These are phyloP conservation scores for Plasmodium berghei DNA, from an alignment of 169 alveolate species.

Conservation along the genomic window DNA sequence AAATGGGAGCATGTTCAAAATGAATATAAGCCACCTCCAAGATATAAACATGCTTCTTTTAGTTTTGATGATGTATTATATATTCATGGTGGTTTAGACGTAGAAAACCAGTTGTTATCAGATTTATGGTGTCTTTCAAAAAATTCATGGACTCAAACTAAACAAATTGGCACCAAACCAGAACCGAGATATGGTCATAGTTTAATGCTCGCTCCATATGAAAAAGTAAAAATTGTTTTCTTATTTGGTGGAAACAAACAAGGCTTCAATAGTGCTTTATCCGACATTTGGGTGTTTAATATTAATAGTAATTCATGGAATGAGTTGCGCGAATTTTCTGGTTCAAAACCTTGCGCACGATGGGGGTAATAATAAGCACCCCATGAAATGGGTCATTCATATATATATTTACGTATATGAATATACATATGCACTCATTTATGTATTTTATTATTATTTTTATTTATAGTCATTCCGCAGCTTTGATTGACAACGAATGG, in stretches of 20 bases:
- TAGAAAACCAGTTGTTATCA: conserved; percentile 4
- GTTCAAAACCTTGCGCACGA: conserved; percentile 71
- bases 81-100: conserved; percentile 70
- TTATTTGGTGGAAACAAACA: conserved; percentile 75
- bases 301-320: conserved; percentile 42
- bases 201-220: conserved; percentile 36
- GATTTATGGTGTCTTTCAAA: conserved; percentile 63
- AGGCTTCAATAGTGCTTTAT: conserved; percentile 57
- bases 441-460: conserved; percentile 10
- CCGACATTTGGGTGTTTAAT: conserved; percentile 66
- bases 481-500: conserved; percentile 72
- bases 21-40: conserved; percentile 17
- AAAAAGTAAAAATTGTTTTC: conserved; percentile 29
- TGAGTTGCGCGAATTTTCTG: conserved; percentile 19
- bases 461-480: conserved; percentile 53
- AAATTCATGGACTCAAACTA: conserved; percentile 35
- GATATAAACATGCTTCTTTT: conserved; percentile 74
- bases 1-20: conserved; percentile 49
- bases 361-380: conserved; percentile 60
- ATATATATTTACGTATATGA: conserved; percentile 20
- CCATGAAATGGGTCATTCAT: not conserved
- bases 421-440: conserved; percentile 19
- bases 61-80: conserved; percentile 37
- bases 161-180: conserved; percentile 8
- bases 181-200: conserved; percentile 69